Conservation (phyloP, 2,329 filamentous ascomycete genomes). For the Chlorencoelia australis region DNA sequence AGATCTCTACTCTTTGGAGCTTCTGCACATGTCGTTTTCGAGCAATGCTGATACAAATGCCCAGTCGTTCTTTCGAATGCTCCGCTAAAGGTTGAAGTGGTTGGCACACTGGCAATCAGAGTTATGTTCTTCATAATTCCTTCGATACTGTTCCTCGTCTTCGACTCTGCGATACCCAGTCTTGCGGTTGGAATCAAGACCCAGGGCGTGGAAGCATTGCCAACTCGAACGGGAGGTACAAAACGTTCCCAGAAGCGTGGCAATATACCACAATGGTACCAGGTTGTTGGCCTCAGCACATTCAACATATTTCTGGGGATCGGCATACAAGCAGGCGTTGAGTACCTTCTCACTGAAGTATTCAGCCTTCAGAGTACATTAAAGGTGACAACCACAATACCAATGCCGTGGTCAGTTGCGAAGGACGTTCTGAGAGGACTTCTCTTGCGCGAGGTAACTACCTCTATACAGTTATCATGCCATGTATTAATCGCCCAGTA, state of each 20-base stretch:
- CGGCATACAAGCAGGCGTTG: conserved; percentile 43
- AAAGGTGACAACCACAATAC: conserved; percentile 47
- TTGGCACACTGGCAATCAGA: conserved; percentile 59
- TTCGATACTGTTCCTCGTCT: conserved; percentile 59
- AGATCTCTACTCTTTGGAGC: no score
- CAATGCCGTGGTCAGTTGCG: conserved; percentile 50
- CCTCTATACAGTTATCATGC: background rate
- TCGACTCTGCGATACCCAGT: conserved; percentile 62
- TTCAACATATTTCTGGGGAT: conserved; percentile 46
- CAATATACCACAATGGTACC: conserved; percentile 32
- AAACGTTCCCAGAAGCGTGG: conserved; percentile 29
- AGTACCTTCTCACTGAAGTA: conserved; percentile 42
- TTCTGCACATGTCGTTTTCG: no score
- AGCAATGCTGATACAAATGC: no score
- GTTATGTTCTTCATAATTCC: conserved; percentile 63
- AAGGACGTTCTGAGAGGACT: conserved; percentile 44
- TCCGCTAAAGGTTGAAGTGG: conserved; percentile 63
- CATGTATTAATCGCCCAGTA: conserved; percentile 24
- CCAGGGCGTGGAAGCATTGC: conserved; percentile 42
- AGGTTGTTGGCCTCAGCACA: conserved; percentile 42
- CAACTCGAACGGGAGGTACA: conserved; percentile 33
- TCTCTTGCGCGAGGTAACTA: conserved; percentile 44
- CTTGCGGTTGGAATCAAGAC: conserved; percentile 60
- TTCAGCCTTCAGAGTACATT: conserved; percentile 44
- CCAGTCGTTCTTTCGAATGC: conserved; percentile 71